Base-by-base conservation (phyloP, 345 rosid genomes). In the Boechera divaricarpa region DNA sequence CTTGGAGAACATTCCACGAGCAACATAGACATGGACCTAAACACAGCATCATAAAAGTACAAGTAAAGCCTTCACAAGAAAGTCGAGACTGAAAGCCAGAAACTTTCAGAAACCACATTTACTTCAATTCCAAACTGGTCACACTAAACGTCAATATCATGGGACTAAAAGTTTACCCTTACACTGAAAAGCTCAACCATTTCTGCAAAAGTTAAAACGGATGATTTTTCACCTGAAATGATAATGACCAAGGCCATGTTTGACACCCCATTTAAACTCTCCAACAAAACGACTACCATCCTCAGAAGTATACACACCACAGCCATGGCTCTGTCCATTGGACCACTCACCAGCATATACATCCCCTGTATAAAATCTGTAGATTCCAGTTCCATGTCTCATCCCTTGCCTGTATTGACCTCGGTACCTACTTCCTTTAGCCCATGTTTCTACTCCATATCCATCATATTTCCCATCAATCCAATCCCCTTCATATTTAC, bases 261-360 rank as follows among this genome's bases (percentile, higher is more conserved):
- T 91, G 56, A 91, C 89, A 60, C 97, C 97, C 94, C 93, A 87
- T 84, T 89, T 91, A 84, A 91, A 91, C 84, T 89, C 90, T 31
- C 97, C 97, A 56, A 82, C 86, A 79, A 86, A 91, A 45, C 79
- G 77, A 70, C 97, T 91, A 49, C 93, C 97, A 75, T 91, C 97
- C 76, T 83, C 87, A 77, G 95, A 89, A 61, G 89, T 87, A 64
- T 89, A 91, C 36, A 85, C 88, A 66, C 97, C 97, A 81, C 85
- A 83, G 2, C 97, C 97, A 75, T 91, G 97, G 32, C 91, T 85
- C 83, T 89, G 97, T 53, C 97, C 97, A 79, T 89, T 87, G 66
- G 85, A 89, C 97, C 97, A 91, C 67, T 89, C 97, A 52, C 97
- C 97, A 52, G 89, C 86, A 84, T 91, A 91, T n/a, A 88, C 84